Percentiles rank a stretch among this genome's conserved stretches.
Conservation (phyloP, 352 stramenopile species). For the Globisporangium takayamanum region DNA sequence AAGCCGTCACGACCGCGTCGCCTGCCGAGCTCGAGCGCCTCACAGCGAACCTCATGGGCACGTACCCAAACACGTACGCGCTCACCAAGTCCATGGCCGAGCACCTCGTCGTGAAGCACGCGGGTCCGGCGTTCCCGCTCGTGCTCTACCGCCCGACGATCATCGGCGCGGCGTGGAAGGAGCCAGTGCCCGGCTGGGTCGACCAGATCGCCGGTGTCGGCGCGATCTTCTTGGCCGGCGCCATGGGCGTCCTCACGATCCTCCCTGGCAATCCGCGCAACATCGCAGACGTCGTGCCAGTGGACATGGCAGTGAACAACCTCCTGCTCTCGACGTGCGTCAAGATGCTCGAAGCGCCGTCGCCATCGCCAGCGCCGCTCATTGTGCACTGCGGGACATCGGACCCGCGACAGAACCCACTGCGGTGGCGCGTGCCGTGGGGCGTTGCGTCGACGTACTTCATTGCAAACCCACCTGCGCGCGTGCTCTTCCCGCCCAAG, state of each 20-base stretch:
- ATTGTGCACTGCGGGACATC: constrained; percentile 76
- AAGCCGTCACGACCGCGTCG: constrained; percentile 42
- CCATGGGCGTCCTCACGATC: constrained; percentile 78
- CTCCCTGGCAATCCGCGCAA: constrained; percentile 72
- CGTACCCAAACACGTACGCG: constrained; percentile 87
- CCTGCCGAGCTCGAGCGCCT: constrained; percentile 55
- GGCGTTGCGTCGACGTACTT: constrained; percentile 64
- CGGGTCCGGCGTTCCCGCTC: constrained; percentile 38
- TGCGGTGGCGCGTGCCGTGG: constrained; percentile 72
- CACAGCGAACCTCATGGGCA: constrained; percentile 74
- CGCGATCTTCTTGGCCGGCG: constrained; percentile 71
- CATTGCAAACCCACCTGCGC: constrained; percentile 49
- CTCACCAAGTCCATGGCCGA: constrained; percentile 88
- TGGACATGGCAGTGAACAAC: constrained; percentile 77
- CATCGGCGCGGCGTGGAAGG: constrained; percentile 82
- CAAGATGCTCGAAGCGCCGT: constrained; percentile 12
- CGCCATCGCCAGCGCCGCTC: constrained; percentile 25
- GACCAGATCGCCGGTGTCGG: constrained; percentile 75
- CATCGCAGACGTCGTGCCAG: constrained; percentile 76
- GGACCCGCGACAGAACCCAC: constrained; percentile 65
- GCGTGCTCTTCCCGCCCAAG: constrained; percentile 46
- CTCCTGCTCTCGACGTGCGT: constrained; percentile 54
- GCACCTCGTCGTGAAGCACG: constrained; percentile 52
- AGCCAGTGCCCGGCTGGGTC: constrained; percentile 77
- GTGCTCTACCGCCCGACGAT: constrained; percentile 83